Base-by-base conservation (phyloP, 768 basidiomycete genomes). In the Rhizopogon roseolus region DNA sequence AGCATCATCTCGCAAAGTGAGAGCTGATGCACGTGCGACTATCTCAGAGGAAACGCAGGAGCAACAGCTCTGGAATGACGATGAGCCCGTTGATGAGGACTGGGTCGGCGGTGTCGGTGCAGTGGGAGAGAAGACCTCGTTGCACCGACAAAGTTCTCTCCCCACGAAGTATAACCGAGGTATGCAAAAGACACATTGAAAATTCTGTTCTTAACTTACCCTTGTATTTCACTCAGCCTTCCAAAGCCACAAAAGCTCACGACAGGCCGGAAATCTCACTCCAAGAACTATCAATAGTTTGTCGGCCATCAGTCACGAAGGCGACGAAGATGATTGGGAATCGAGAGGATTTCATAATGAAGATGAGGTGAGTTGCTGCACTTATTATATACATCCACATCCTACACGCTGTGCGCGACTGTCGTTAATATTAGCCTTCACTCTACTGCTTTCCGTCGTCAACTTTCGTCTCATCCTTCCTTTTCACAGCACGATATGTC, bases 271-370 rank as follows among this genome's bases (percentile, higher is more conserved):
- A 27, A 85, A 73, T 60, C 65, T 78, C 57, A 86, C 88, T 25
- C 86, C 87, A 34, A 84, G 88, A 55, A 80, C 81, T 22, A 74
- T 92, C 69, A 92, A 91, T 63, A 92, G 88, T 67, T 81, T 93
- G 50, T 81, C 87, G 36, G 88, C 88, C 52, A 93, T 93, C 69
- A 90, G 89, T 40, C 86, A 90, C 62, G 90, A 93, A 61, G 89
- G 86, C 60, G 90, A 91, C 56, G 90, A 93, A 66, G 90, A 92
- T 58, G 87, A 90, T 53, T 93, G 91, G 91, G 88, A 90, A 39
- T 77, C 85, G 68, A 70, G 76, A 17, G 79, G 76, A 69, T 71
- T 80, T 66, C 71, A 74, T 11, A 74, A 81, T 54, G 85, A 85
- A 50, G 88, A 88, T 32, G 87, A 89, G 71, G 90, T 88, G 57